These are phyloP conservation scores for Scleroderma bovista DNA, from an alignment of 768 basidiomycete species.

Conservation along the genomic window DNA sequence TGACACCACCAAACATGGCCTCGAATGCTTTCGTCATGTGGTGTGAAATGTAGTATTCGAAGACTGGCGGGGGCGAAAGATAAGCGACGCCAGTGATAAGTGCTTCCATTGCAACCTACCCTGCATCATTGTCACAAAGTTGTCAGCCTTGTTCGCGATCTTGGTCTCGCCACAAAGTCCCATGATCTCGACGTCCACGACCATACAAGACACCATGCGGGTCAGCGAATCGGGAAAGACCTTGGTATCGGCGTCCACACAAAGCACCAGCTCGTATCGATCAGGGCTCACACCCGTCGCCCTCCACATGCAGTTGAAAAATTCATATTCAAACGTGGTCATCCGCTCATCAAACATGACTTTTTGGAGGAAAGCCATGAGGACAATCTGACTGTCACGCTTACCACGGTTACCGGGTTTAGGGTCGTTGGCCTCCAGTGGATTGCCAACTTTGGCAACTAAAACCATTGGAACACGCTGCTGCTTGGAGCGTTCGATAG, in stretches of 20 bases:
- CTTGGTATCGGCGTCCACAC: conserved; percentile 97
- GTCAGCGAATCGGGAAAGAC: conserved; percentile 98
- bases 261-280: conserved; percentile 90
- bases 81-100: conserved; percentile 1
- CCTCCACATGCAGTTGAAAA: conserved; percentile 98
- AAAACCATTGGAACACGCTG: conserved; percentile 95
- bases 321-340: conserved; percentile 99
- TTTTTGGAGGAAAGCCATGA: conserved; percentile 98
- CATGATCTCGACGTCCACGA: conserved; percentile 97
- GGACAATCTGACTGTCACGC: conserved; percentile 95
- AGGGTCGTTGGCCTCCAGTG: conserved; percentile 76
- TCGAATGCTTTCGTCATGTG: conserved; percentile 99
- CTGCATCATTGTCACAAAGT: conserved; percentile 99
- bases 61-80: conserved; percentile 49
- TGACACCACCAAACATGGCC: conserved; percentile 99
- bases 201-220: conserved; percentile 95
- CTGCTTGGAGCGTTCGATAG: conserved; percentile 87
- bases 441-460: conserved; percentile 95
- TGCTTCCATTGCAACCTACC: conserved; percentile 47
- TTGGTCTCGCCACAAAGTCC: conserved; percentile 99
- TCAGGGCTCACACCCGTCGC: conserved; percentile 94
- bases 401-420: conserved; percentile 99
- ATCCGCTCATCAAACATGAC: conserved; percentile 99
- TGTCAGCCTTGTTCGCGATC: conserved; percentile 98
- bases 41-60: conserved; percentile 99